phyloP scores from a whole-genome alignment of 2,329 filamentous ascomycete species.

The Orbilia blumenaviensis region DNA sequence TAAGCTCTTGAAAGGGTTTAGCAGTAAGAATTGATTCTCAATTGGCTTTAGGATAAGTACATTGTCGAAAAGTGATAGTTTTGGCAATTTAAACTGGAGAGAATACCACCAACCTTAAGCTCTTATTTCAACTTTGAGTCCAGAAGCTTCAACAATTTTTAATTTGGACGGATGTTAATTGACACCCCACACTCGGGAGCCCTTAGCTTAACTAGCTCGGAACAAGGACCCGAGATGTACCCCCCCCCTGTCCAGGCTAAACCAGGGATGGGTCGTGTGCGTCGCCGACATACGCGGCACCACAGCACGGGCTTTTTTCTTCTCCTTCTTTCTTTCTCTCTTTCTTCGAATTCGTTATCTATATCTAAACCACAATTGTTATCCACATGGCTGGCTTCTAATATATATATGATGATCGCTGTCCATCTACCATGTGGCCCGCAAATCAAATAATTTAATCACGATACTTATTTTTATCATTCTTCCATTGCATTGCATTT shows the following conservation, averaged over 20 bases:
- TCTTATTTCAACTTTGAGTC: too few species aligned
- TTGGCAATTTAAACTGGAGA: too few species aligned
- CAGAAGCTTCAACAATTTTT: neutral
- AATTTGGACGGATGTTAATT: neutral
- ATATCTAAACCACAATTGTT: neutral
- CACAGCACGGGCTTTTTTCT: neutral
- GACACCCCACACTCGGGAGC: neutral
- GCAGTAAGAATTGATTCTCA: neutral
- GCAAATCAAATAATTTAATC: neutral
- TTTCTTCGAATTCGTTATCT: neutral
- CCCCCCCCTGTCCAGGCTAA: neutral
- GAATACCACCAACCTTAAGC: too few species aligned
- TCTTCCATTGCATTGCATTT: neutral
- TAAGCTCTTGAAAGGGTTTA: neutral
- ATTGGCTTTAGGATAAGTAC: too few species aligned
- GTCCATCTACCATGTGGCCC: neutral
- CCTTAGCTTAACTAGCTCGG: neutral
- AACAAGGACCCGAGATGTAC: constrained; percentile 6
- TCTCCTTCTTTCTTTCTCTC: neutral
- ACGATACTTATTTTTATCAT: neutral
- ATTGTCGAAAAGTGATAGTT: neutral
- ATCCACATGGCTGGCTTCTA: too few species aligned
- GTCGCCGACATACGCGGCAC: constrained; percentile 5
- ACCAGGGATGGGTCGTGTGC: constrained; percentile 7
- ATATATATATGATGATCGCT: neutral